Evolutionary conservation across 2,329 filamentous ascomycete genomes (phyloP).

Genomic region (Fusarium dimerum): DNA sequence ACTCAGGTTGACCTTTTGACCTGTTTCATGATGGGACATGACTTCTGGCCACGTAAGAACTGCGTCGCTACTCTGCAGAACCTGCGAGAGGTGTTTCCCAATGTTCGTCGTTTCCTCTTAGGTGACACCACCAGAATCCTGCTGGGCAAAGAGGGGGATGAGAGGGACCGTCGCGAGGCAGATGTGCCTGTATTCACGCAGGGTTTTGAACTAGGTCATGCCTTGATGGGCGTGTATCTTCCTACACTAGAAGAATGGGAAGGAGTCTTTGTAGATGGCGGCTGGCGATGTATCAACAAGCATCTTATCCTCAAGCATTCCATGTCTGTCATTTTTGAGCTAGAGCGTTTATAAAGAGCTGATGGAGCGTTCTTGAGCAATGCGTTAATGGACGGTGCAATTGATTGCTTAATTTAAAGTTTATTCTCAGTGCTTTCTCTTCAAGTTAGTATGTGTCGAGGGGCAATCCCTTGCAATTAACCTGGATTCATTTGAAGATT

Average conservation of each 20-base stretch:
- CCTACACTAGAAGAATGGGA: constrained; percentile 19
- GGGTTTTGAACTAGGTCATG: constrained; percentile 16
- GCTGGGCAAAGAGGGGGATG: not conserved
- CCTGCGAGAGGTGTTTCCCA: constrained; percentile 10
- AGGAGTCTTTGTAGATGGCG: constrained; percentile 9
- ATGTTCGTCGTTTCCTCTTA: constrained; percentile 9
- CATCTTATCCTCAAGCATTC: not conserved
- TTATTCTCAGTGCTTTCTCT: no score
- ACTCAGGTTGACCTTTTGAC: constrained; percentile 15
- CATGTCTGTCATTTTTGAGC: not conserved
- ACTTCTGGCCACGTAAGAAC: constrained; percentile 20
- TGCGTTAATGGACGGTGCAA: no score
- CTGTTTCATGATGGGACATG: constrained; percentile 19
- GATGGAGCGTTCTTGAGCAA: no score
- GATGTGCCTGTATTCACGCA: constrained; percentile 13
- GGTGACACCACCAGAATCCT: constrained; percentile 9
- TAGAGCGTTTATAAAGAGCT: no score
- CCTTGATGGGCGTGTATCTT: constrained; percentile 13
- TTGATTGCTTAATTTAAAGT: no score
- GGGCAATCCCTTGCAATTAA: no score
- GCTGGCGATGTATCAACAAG: constrained; percentile 12
- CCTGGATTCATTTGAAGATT: no score
- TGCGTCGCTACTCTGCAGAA: constrained; percentile 8
- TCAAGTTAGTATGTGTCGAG: no score
- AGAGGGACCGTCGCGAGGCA: no score